phyloP scores from a whole-genome alignment of 352 stramenopile species.

The Phytopythium cucurbitacearum region DNA sequence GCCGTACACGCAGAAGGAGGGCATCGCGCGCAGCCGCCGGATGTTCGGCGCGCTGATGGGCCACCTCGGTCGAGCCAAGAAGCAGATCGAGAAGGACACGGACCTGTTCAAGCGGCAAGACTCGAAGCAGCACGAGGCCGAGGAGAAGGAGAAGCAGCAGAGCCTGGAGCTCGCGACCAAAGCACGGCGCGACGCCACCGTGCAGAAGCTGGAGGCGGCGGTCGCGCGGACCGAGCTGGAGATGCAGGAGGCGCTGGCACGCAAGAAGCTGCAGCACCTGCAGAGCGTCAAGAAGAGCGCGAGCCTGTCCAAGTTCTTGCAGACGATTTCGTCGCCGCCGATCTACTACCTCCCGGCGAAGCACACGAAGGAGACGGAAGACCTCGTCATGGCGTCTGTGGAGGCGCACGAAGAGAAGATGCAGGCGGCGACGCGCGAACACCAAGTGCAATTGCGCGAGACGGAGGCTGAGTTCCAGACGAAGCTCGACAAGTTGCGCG shows the following conservation, averaged over 20 bases:
- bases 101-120: constrained; percentile 68
- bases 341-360: constrained; percentile 71
- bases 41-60: constrained; percentile 84
- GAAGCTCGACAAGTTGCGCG: constrained; percentile 47
- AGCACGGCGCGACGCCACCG: constrained; percentile 28
- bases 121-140: constrained; percentile 56
- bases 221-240: constrained; percentile 46
- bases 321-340: constrained; percentile 60
- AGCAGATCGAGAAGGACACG: constrained; percentile 75
- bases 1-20: constrained; percentile 57
- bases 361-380: constrained; percentile 76
- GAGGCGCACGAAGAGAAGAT: constrained; percentile 71
- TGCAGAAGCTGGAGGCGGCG: constrained; percentile 36
- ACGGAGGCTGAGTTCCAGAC: constrained; percentile 39
- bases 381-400: constrained; percentile 59
- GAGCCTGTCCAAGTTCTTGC: constrained; percentile 52
- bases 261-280: constrained; percentile 56
- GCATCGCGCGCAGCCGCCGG: constrained; percentile 59
- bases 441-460: constrained; percentile 44
- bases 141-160: constrained; percentile 67
- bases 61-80: constrained; percentile 74
- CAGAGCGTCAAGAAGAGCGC: constrained; percentile 39
- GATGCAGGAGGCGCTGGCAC: constrained; percentile 43
- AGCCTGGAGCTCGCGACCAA: constrained; percentile 40
- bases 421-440: constrained; percentile 26